A percentile compares a stretch with the other conserved stretches of the same genome.
Evolutionary conservation across 768 basidiomycete species (phyloP).

Genomic region (Mycena galericulata): DNA sequence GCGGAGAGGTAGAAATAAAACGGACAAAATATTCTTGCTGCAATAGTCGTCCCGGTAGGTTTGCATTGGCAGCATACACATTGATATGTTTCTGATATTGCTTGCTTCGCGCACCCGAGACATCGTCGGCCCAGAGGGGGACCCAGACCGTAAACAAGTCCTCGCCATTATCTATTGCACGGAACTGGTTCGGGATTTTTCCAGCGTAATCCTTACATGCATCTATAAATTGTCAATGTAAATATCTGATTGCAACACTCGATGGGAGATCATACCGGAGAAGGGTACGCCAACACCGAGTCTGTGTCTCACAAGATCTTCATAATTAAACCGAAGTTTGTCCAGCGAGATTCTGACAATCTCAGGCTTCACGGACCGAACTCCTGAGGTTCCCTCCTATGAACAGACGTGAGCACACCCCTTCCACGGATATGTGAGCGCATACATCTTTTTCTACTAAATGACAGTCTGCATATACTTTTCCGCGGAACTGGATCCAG

Average conservation of each 20-base stretch:
- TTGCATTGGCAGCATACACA: conserved; percentile 42
- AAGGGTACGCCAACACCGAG: not conserved
- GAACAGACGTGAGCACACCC: too few species aligned
- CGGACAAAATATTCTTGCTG: conserved; percentile 47
- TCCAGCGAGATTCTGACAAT: too few species aligned
- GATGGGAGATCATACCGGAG: not conserved
- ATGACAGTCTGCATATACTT: not conserved
- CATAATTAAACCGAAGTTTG: too few species aligned
- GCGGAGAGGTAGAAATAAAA: conserved; percentile 41
- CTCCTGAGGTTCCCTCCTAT: too few species aligned
- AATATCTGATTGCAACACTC: too few species aligned
- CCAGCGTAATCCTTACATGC: not conserved
- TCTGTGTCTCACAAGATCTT: too few species aligned
- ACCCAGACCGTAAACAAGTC: conserved; percentile 29
- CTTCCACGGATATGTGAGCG: too few species aligned
- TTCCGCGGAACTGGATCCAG: not conserved
- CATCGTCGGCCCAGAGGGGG: conserved; percentile 33
- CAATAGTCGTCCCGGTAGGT: conserved; percentile 42
- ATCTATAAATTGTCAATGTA: not conserved
- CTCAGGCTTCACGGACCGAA: too few species aligned
- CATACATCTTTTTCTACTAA: not conserved
- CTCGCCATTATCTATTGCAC: conserved; percentile 9
- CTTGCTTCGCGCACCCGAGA: conserved; percentile 41
- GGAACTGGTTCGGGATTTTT: conserved; percentile 8
- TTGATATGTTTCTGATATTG: conserved; percentile 50